phyloP scores from a whole-genome alignment of 805 yeast species.

The Cyberlindnera petersonii region DNA sequence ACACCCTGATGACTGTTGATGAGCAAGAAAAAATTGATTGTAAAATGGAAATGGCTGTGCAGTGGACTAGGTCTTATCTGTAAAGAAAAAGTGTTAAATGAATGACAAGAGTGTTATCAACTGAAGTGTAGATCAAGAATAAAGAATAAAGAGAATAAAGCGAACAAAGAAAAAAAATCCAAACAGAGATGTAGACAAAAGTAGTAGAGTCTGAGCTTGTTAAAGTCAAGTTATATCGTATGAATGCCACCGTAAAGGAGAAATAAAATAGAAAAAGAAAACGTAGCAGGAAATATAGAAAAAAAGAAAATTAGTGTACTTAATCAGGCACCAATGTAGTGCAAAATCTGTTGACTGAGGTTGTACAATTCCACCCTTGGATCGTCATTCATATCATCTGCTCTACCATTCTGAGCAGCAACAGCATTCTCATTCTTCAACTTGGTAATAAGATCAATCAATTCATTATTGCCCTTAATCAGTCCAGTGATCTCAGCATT shows the following conservation, averaged over 20 bases:
- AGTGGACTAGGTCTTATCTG: no score
- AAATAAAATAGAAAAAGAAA: not conserved
- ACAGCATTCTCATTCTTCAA: conserved; percentile 35
- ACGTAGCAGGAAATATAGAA: not conserved
- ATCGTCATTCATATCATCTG: conserved; percentile 48
- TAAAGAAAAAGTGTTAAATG: no score
- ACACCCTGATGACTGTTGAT: no score
- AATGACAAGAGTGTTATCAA: no score
- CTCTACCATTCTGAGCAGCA: conserved; percentile 28
- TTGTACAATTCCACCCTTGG: conserved; percentile 62
- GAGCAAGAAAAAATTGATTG: no score
- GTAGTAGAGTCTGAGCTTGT: no score
- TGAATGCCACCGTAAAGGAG: not conserved
- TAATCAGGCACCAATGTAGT: conserved; percentile 28
- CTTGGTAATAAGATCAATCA: conserved; percentile 51
- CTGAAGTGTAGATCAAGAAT: no score
- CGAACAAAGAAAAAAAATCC: not conserved
- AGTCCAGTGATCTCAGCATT: conserved; percentile 55
- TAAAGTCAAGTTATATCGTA: no score
- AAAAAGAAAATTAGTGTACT: not conserved
- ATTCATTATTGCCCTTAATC: conserved; percentile 51
- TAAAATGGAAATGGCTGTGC: no score
- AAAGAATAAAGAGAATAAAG: no score
- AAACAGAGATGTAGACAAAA: no score
- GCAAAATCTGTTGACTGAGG: conserved; percentile 64